Conservation (phyloP, 768 basidiomycete genomes). For the Thelephora ganbajun region DNA sequence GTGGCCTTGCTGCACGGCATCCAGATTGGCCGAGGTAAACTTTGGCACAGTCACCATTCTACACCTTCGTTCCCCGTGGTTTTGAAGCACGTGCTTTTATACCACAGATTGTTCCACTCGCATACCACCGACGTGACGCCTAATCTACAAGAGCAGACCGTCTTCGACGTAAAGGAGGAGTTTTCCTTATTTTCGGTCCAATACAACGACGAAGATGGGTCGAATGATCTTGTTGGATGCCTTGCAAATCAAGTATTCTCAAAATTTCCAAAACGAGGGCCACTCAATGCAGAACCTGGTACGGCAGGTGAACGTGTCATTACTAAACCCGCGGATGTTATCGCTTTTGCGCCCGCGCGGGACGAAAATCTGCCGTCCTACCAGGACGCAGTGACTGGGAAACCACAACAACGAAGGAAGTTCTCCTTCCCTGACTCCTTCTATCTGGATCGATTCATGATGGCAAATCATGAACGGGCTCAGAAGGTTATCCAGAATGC, state of each 20-base stretch:
- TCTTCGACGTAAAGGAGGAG: too few relatives aligned
- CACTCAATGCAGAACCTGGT: slow-evolving; percentile 11
- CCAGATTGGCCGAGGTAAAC: background rate
- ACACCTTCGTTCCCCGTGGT: background rate
- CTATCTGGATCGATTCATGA: slow-evolving; percentile 62
- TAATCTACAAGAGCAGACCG: too few relatives aligned
- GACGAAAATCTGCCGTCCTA: slow-evolving; percentile 12
- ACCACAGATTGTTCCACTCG: slow-evolving; percentile 38
- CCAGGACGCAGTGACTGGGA: slow-evolving; percentile 7
- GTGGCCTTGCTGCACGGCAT: background rate
- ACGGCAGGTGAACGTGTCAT: slow-evolving; percentile 40
- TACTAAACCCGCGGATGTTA: slow-evolving; percentile 44
- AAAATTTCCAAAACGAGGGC: background rate
- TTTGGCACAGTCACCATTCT: background rate
- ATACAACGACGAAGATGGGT: slow-evolving; percentile 24
- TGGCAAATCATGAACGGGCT: slow-evolving; percentile 35
- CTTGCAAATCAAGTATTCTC: slow-evolving; percentile 30
- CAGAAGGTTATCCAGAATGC: slow-evolving; percentile 20
- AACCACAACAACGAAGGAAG: slow-evolving; percentile 15
- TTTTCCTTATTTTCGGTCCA: slow-evolving; percentile 37
- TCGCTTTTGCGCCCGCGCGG: slow-evolving; percentile 39
- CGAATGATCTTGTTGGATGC: slow-evolving; percentile 46
- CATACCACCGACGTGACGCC: slow-evolving; percentile 6
- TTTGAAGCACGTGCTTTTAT: slow-evolving; percentile 11
- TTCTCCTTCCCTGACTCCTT: slow-evolving; percentile 53